Evolutionary conservation across 1,139 yeast genomes (phyloP), one percentile per base, ranked within the genome.

Genomic region (Wickerhamomyces sp.): DNA sequence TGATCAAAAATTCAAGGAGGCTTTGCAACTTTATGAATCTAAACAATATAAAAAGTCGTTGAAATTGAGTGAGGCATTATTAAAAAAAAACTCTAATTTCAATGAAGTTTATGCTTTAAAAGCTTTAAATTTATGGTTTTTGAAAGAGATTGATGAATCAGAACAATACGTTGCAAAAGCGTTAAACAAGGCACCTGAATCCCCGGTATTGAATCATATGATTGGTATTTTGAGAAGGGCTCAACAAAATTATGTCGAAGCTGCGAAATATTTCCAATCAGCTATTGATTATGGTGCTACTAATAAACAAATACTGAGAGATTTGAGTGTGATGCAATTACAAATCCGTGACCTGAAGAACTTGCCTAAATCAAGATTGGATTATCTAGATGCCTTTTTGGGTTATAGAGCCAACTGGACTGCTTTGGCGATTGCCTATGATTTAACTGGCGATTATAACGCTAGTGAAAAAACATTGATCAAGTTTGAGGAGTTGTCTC

Each of bases 361-460:
- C 28, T 72, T 86, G 49, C 71, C 74, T 7, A 73, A 65, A 15
- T 74, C 92, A 3, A 75, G 97, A 54, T 78, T 77, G 46, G 72
- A 72, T 35, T 79, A 80, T 55, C 71, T 94, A 61, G 87, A 84
- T 52, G 74, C 76, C 31, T 85, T 78, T 52, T 83, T 96, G 12
- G 96, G 95, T 0, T 83, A 78, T 58, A 76, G 97, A 49, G 92
- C 94, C 49, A 84, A 88, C 56, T 94, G 97, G 97, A 85, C 96
- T 3, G 83, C 85, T 0, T 70, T 86, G 40, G 97, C 96, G 0
- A 72, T 87, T 30, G 96, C 97, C 0, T 88, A 85, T 55, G 88
- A 86, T 59, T 69, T 90, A 56, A 76, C 75, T 55, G 74, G 76
- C 21, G 88, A 90, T 55, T 74, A 70, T 55, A 67, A 66, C 26